Evolutionary conservation across 1,284 basidiomycete species (phyloP), one percentile per base, ranked within the genome.

Genomic region (Tilletia caries): DNA sequence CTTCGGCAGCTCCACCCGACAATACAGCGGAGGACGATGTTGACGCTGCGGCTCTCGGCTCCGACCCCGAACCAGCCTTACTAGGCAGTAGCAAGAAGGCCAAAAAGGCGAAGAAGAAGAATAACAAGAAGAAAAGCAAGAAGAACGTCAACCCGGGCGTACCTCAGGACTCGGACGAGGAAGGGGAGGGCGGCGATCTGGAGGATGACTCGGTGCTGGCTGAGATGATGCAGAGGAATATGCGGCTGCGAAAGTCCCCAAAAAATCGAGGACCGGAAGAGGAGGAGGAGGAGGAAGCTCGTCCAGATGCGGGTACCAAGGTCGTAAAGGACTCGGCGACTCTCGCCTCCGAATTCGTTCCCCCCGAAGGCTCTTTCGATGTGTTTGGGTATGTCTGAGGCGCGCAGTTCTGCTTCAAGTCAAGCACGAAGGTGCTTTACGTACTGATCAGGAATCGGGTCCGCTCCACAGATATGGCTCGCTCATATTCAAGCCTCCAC

Each of bases 401-500:
- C 15, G n/a, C 37, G 37, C 6, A 41, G 15, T 10, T 2, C 8
- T 41, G 37, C 37, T 2, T 41, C 1, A 41, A 41, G 37, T 15
- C 15, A 41, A 15, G n/a, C n/a, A n/a, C n/a, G n/a, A n/a, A n/a
- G n/a, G n/a, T n/a, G n/a, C 27, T 3, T 29, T 27, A 29, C 5
- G 3, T 3, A 58, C 52, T 58, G 52, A 58, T n/a, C n/a, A n/a
- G n/a, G n/a, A n/a, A n/a, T n/a, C n/a, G n/a, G n/a, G 10, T 41
- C 37, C 66, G 71, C 80, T 48, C 82, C 80, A 50, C 71, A 80
- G 79, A 44, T 82, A 82, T 60, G 81, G 81, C 29, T 75, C 73
- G 23, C 74, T 82, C 50, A 81, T 82, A 66, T 82, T 82, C 73
- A 82, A 82, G 69, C 81, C 81, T 1, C 81, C 81, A 10, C 81